Evolutionary conservation across 164 flowering plant species (phyloP), one percentile per base, ranked within the genome.

Genomic region (Kalanchoe fedtschenkoi): DNA sequence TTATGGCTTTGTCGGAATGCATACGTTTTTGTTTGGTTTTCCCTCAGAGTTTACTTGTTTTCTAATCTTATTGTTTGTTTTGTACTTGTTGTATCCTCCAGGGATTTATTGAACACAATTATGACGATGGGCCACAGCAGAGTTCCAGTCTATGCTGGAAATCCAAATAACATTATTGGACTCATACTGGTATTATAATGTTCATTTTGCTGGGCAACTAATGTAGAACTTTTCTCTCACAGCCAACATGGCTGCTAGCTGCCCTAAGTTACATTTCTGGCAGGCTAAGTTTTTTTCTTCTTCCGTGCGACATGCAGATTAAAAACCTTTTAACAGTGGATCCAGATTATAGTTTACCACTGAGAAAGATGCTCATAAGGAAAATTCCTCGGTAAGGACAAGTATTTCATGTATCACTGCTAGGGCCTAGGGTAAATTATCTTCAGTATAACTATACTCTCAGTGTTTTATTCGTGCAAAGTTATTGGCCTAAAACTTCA

Each of bases 41-140:
- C 34, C 43, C 22, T 39, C 16, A 14, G 58, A 46, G 41, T 37
- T 64, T 8, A 47, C 19, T 26, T 30, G 24, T 2, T 29, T 55
- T 63, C 51, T 63, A 13, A 68, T 35, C 51, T 43, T 37, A 19
- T 21, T 21, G 28, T 58, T 39, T 66, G 13, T 56, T 16, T 61
- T 19, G 44, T 41, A 51, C 60, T 70, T 65, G 29, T 58, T 59
- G 28, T 53, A 17, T 29, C 22, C 8, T 51, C 0, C 75, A 91
- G 92, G 84, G 86, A 81, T 32, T 84, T 88, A 1, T 67, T 91
- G 74, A 83, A 82, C 78, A 74, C 73, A 4, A 84, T 91, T 67
- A 87, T 88, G 86, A 71, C 95, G 61, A 76, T 67, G 72, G 96
- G 98, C 61, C 98, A 91, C 60, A 91, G 96, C 68, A 75, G 98